phyloP scores from a whole-genome alignment of 306 rosid species.

The Crotalaria pallida region DNA sequence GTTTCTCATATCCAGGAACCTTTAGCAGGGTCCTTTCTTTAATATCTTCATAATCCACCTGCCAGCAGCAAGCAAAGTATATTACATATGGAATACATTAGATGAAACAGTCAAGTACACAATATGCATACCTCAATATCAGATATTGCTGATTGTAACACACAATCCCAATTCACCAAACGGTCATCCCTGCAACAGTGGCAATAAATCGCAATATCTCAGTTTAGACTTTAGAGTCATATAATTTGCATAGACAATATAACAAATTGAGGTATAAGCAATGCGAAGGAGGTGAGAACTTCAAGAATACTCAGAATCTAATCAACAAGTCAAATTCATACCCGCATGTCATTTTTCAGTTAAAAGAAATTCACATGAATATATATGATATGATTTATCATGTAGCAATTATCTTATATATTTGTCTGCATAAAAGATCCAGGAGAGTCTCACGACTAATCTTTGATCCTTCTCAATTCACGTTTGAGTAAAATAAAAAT shows the following conservation, averaged over 20 bases:
- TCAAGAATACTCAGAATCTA: not conserved
- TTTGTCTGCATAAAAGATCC: no score
- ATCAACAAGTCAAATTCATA: conserved; percentile 4
- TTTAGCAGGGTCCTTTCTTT: conserved; percentile 60
- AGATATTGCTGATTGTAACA: conserved; percentile 85
- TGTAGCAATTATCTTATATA: no score
- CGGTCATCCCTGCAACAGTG: conserved; percentile 70
- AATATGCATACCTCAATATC: conserved; percentile 71
- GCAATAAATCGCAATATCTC: not conserved
- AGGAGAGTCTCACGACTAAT: no score
- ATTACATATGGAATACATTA: conserved; percentile 6
- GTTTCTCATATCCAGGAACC: conserved; percentile 83
- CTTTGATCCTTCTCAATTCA: no score
- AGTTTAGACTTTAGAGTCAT: not conserved
- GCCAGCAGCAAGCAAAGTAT: conserved; percentile 22
- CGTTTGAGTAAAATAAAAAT: not conserved
- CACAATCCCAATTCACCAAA: conserved; percentile 92
- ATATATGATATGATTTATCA: not conserved
- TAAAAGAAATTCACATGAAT: no score
- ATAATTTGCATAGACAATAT: not conserved
- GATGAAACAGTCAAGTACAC: not conserved
- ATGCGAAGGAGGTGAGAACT: not conserved
- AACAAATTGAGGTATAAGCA: not conserved
- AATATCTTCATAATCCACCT: conserved; percentile 88
- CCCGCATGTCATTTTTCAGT: no score